Conservation (phyloP, 78 protist species). For the Isochrysis galbana region DNA sequence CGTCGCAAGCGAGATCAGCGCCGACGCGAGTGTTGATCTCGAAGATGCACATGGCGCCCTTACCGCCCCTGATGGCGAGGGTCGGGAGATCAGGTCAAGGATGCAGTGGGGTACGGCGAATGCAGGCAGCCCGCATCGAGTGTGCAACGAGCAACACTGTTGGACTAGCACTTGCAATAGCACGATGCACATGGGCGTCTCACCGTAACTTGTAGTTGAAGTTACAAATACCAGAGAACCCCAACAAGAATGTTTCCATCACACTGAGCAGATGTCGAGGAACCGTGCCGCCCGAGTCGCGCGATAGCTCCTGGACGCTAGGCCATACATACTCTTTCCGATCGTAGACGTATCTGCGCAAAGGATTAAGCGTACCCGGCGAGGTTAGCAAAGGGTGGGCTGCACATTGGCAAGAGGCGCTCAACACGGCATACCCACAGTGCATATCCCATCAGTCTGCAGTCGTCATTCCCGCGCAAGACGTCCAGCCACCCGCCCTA, state of each 20-base stretch:
- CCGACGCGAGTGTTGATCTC: slow-evolving; percentile 4
- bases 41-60: not conserved
- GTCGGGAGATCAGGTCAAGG: not conserved
- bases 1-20: not conserved
- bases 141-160: no score
- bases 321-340: not conserved
- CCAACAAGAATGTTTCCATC: not conserved
- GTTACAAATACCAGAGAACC: slow-evolving; percentile 1
- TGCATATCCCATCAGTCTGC: no score
- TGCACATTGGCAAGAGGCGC: no score
- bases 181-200: no score
- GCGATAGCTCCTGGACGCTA: not conserved
- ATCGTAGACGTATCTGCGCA: not conserved
- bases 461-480: no score
- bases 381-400: no score
- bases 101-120: not conserved
- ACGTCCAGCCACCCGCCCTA: no score
- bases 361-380: no score
- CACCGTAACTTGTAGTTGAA: not conserved
- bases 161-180: no score
- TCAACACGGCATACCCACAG: no score
- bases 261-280: not conserved
- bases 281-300: not conserved
- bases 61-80: not conserved
- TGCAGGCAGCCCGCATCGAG: not conserved